Evolutionary conservation across 495 filamentous ascomycete species (phyloP), one percentile per base, ranked within the genome.

Genomic region (Copromyces sp.): DNA sequence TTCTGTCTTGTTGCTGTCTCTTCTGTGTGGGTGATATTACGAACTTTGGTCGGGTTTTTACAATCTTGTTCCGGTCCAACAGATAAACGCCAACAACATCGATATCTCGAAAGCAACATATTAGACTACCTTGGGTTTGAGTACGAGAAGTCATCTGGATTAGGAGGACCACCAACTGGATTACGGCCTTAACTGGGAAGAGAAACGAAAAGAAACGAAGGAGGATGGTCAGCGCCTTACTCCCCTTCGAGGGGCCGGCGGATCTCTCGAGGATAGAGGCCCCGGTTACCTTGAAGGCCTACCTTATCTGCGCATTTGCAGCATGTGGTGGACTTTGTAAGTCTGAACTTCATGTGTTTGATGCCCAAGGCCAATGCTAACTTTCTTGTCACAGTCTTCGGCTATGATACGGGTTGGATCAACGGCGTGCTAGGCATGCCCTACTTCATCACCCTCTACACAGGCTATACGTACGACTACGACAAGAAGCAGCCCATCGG

Each of bases 381-480:
- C 20, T 38, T 35, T 32, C 4, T 17, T 37, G 29, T 39, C 2
- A 6, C 70, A 81, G 79, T 89, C 82, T 90, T 89, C 80, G 88
- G 88, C 41, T 90, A 88, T 76, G 89, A 91, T 74, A 86, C 86
- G n/a, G 89, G 89, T 37, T 90, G 88, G 81, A 90, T 91, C 80
- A 84, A 80, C 71, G 88, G 88, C 29, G 87, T 90, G 59, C 75
- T 87, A 47, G 88, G 79, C 68, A 88, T 88, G 85, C 74, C 81
- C 44, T 81, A 81, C 78, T 87, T 88, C 78, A 84, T 86, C 74
- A 76, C 84, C 6, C 78, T 87, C 39, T 94, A 94, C 79, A 88
- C 90, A 16, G 93, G 89, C 6, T 86, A 87, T 16, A 87, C 87
- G 71, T 80, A 83, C 74, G 87, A 90, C 80, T 82, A 85, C n/a